Conservation (phyloP, 768 basidiomycete species). For the Amanita muscaria region DNA sequence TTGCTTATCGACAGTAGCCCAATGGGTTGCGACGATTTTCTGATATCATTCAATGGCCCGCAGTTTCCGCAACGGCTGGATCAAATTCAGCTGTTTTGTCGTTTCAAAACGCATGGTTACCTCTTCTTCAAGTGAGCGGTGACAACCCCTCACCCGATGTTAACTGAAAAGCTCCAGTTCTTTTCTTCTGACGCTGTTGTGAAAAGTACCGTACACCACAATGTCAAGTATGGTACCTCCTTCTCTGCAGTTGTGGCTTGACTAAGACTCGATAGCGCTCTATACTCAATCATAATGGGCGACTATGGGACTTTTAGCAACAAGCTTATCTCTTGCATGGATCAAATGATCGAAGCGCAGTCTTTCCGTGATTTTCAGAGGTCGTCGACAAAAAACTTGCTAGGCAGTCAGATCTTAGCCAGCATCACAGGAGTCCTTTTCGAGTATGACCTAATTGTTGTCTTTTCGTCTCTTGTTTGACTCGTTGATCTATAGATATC, state of each 20-base stretch:
- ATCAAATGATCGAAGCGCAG: constrained; percentile 24
- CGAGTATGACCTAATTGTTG: constrained; percentile 33
- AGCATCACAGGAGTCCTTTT: constrained; percentile 39
- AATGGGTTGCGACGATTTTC: constrained; percentile 42
- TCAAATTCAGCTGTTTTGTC: constrained; percentile 32
- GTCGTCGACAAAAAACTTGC: constrained; percentile 11
- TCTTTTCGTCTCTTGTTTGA: constrained; percentile 14
- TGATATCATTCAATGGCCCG: constrained; percentile 39
- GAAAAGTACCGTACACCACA: constrained; percentile 42
- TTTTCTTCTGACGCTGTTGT: constrained; percentile 50
- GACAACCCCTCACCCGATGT: background rate
- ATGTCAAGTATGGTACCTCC: constrained; percentile 36
- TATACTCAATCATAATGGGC: constrained; percentile 37
- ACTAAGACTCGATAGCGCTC: constrained; percentile 23
- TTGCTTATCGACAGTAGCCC: constrained; percentile 22
- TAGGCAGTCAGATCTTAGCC: constrained; percentile 35
- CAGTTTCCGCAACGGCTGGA: constrained; percentile 31
- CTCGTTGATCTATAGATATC: constrained; percentile 26
- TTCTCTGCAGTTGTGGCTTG: background rate
- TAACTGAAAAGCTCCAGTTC: constrained; percentile 29
- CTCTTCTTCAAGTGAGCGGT: constrained; percentile 37
- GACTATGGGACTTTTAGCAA: constrained; percentile 34
- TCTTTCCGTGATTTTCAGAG: constrained; percentile 24
- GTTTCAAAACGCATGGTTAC: constrained; percentile 50
- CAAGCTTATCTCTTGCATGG: constrained; percentile 33